phyloP scores from a whole-genome alignment of 306 rosid species.

The Coriaria nepalensis region DNA sequence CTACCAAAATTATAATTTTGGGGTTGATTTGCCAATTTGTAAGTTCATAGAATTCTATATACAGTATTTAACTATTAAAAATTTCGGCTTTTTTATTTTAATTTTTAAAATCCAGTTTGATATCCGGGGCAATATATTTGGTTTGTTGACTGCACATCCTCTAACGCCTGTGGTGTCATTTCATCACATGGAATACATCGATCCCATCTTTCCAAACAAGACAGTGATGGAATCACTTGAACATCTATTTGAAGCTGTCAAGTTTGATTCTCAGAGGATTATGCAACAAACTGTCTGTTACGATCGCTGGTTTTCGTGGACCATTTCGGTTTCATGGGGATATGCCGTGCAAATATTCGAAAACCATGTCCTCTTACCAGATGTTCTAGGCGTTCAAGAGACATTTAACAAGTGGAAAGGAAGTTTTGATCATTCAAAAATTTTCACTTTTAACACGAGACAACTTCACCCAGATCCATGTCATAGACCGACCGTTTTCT shows the following conservation, averaged over 20 bases:
- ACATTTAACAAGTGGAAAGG: conserved; percentile 67
- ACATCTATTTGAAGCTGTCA: conserved; percentile 43
- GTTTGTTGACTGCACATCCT: conserved; percentile 77
- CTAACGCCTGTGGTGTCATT: conserved; percentile 55
- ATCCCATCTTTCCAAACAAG: conserved; percentile 76
- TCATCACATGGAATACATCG: conserved; percentile 49
- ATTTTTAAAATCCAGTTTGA: conserved; percentile 62
- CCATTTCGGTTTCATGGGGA: conserved; percentile 83
- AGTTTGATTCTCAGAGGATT: conserved; percentile 55
- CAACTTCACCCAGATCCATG: conserved; percentile 39
- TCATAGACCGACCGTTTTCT: conserved; percentile 53
- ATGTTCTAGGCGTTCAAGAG: conserved; percentile 36
- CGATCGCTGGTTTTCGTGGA: conserved; percentile 69
- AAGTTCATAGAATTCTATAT: no score
- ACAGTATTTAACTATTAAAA: no score
- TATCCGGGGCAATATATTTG: conserved; percentile 54
- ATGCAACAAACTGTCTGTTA: conserved; percentile 78
- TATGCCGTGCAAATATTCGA: conserved; percentile 66
- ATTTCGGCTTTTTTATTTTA: no score
- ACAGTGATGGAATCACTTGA: conserved; percentile 37
- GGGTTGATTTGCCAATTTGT: no score
- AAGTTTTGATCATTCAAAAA: conserved; percentile 20
- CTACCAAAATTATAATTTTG: no score
- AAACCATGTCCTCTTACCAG: conserved; percentile 32
- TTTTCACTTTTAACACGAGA: conserved; percentile 40